Base-by-base conservation (phyloP, 148 eudicot species). In the Agrostemma githago region DNA sequence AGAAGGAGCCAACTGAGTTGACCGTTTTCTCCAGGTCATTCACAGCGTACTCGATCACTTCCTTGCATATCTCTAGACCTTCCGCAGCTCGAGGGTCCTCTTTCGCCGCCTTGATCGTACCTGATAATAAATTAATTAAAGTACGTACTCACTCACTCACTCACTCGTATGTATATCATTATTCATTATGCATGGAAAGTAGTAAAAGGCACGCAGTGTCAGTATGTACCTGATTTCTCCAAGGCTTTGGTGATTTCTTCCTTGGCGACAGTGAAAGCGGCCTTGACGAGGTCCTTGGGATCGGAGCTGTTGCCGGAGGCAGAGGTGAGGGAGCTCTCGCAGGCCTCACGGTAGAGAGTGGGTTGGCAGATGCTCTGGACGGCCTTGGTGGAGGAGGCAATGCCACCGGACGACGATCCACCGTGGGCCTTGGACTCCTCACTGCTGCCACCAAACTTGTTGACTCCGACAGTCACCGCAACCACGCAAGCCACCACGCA, bases 291-390 rank as follows among this genome's bases (percentile, higher is more conserved):
- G 46, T 81, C 84, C 67, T 81, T 84, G 0, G 89, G 91, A 64
- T 88, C 83, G 0, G 56, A 79, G 34, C 82, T 69, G 43, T 87
- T 77, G 0, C 82, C 84, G 0, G 78, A 74, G 1, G 79, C 72
- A 0, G 57, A n/a, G 2, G 43, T 62, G 6, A 87, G 74, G 16
- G 80, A 82, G n/a, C 69, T 72, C 3, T 68, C 80, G 63, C 93
- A 89, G 0, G 84, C 81, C 15, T 89, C 85, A 34, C 72, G 77
- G 64, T 82, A 87, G 2, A 74, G 63, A 0, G 89, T 85, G 8
- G 89, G 84, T 17, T 81, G 68, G 68, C 94, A 89, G 0, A 89
- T 60, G 76, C 84, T 73, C 40, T 84, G 62, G 7, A 87, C 79
- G 0, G 93, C 83, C 71, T 82, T 89, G 14, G 79, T 76, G 0